A percentile compares a stretch with the other conserved stretches of the same genome.
Evolutionary conservation across 805 yeast species (phyloP).

Genomic region (Wickerhamomyces chambardii): DNA sequence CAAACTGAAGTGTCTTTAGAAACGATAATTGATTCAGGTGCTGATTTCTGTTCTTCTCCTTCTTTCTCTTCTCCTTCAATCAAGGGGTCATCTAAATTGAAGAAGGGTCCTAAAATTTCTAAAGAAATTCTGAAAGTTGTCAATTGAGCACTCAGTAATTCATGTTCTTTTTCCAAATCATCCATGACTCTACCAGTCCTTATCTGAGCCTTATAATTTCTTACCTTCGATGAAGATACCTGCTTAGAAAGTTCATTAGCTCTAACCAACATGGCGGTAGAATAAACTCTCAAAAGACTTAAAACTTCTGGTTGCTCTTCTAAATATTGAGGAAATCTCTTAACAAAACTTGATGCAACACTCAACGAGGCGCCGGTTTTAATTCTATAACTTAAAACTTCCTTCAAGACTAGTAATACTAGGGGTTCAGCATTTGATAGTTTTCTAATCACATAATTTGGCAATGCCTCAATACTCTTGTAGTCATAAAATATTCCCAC

Average conservation of each 20-base stretch:
- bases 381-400: conserved; percentile 31
- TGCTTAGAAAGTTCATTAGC: conserved; percentile 26
- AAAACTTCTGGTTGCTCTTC: conserved; percentile 17
- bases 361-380: conserved; percentile 23
- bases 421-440: conserved; percentile 27
- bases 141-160: conserved; percentile 23
- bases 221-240: conserved; percentile 24
- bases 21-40: conserved; percentile 16
- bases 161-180: conserved; percentile 26
- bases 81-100: conserved; percentile 29
- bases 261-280: conserved; percentile 30
- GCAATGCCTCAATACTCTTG: conserved; percentile 34
- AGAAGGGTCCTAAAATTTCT: conserved; percentile 31
- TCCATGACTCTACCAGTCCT: conserved; percentile 52
- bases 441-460: conserved; percentile 30
- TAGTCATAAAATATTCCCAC: conserved; percentile 45
- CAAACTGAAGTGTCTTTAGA: conserved; percentile 33
- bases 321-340: conserved; percentile 31
- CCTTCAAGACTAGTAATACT: conserved; percentile 33
- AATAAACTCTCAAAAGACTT: conserved; percentile 29
- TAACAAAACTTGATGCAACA: conserved; percentile 38
- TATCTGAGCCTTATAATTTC: conserved; percentile 46
- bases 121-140: conserved; percentile 36
- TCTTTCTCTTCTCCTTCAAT: conserved; percentile 19
- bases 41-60: conserved; percentile 13